Evolutionary conservation across 2,329 filamentous ascomycete species (phyloP), one percentile per base, ranked within the genome.

Genomic region (Xylaria sp.): DNA sequence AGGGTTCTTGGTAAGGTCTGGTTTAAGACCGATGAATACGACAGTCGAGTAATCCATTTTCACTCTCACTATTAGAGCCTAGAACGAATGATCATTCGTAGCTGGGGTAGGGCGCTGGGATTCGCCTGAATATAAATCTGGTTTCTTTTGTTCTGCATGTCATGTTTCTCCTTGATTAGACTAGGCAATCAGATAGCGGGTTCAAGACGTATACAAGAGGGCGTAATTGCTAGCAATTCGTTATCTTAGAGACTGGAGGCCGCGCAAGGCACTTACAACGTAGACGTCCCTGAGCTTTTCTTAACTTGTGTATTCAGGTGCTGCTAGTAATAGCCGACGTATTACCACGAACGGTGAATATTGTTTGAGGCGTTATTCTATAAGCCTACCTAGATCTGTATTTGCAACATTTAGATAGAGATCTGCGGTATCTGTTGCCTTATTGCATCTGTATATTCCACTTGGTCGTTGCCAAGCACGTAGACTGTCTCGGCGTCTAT

Each of bases 391-490:
- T 45, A 17, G 30, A 57, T 66, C 53, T 57, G 24, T 42, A 27
- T 63, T 62, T 27, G 6, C 9, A 27, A 21, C 34, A 32, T 45
- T 7, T 47, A 32, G 54, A 59, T 60, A n/a, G 32, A 39, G 61
- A 68, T 68, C 21, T 56, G 34, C 53, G 11, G 34, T 32, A 32
- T 32, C 14, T 58, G 19, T 48, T 65, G 27, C 65, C 34, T 21
- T 21, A 48, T 39, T 48, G 27, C 34, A 48, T 30, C 30, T 45
- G 12, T 19, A 21, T 36, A 34, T 27, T 48, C 9, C 56, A 57
- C 66, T 65, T 65, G 62, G 62, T 65, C 17, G 47, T 34, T 54
- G 57, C 66, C 57, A 68, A 62, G 53, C 11, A 50, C 53, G n/a
- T 27, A 57, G 30, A 17, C 32, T n/a, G 30, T 51, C 50, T 56